Evolutionary conservation across 1,284 basidiomycete genomes (phyloP).

Genomic region (Dichomitus squalens): DNA sequence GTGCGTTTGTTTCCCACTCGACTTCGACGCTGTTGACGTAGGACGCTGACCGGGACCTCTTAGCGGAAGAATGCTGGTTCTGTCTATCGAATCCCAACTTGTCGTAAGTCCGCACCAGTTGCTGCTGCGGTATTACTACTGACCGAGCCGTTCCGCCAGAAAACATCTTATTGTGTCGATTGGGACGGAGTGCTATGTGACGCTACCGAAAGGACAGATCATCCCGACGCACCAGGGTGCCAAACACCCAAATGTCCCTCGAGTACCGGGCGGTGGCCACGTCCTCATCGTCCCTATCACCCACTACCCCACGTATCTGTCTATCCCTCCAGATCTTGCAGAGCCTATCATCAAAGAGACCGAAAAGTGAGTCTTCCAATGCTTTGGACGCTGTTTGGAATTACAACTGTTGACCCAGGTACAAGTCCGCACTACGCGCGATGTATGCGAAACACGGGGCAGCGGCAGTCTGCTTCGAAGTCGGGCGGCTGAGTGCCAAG

Average conservation of each 20-base stretch:
- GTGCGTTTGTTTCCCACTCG: constrained; percentile 46
- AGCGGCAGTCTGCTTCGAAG: constrained; percentile 82
- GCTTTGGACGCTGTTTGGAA: neutral
- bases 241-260: constrained; percentile 39
- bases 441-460: constrained; percentile 75
- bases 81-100: constrained; percentile 91
- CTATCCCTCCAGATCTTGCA: constrained; percentile 74
- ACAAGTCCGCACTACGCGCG: constrained; percentile 73
- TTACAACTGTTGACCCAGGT: constrained; percentile 44
- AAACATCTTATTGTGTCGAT: constrained; percentile 96
- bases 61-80: constrained; percentile 94
- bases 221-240: constrained; percentile 71
- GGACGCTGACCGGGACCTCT: neutral
- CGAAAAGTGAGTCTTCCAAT: constrained; percentile 49
- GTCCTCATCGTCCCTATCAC: constrained; percentile 87
- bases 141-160: constrained; percentile 40
- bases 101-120: constrained; percentile 51
- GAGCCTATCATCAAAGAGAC: constrained; percentile 81
- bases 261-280: constrained; percentile 91
- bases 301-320: constrained; percentile 62
- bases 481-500: constrained; percentile 79
- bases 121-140: neutral
- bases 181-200: constrained; percentile 90
- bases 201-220: constrained; percentile 91
- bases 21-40: neutral